A percentile compares a stretch with the other conserved stretches of the same genome.
These are phyloP conservation scores for Fusarium decemcellulare DNA, from an alignment of 2,329 filamentous ascomycete genomes.

Conservation along the genomic window DNA sequence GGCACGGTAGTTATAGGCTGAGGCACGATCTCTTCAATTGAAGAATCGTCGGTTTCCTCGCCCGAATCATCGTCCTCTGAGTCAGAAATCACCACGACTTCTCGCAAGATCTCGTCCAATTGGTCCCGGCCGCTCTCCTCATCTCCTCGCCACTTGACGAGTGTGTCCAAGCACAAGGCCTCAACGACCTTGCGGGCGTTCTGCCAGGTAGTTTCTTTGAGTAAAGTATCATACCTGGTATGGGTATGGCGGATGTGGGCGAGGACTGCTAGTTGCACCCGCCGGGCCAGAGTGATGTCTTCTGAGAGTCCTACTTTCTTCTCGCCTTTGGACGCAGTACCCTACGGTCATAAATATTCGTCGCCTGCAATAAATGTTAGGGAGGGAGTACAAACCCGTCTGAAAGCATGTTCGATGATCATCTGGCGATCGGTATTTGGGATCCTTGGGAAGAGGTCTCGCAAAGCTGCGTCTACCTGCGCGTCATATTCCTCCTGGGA, in stretches of 20 bases:
- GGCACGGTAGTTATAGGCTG: slow-evolving; percentile 20
- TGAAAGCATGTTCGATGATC: slow-evolving; percentile 75
- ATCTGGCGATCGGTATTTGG: slow-evolving; percentile 74
- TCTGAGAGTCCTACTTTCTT: slow-evolving; percentile 70
- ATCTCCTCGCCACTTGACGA: slow-evolving; percentile 81
- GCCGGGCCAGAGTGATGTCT: slow-evolving; percentile 70
- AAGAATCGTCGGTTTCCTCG: slow-evolving; percentile 55
- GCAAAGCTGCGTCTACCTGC: slow-evolving; percentile 73
- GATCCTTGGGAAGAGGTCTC: slow-evolving; percentile 76
- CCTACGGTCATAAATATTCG: slow-evolving; percentile 54
- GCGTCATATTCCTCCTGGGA: slow-evolving; percentile 72
- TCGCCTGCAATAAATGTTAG: slow-evolving; percentile 8
- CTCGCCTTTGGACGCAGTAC: slow-evolving; percentile 65
- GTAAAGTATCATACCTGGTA: slow-evolving; percentile 74
- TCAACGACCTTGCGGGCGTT: slow-evolving; percentile 75
- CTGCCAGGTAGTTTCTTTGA: slow-evolving; percentile 70
- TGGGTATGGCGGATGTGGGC: slow-evolving; percentile 78
- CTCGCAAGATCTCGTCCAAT: slow-evolving; percentile 75
- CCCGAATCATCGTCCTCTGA: slow-evolving; percentile 64
- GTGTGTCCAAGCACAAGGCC: slow-evolving; percentile 71
- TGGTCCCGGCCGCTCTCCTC: slow-evolving; percentile 78
- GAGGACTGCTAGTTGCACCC: slow-evolving; percentile 75
- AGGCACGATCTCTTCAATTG: slow-evolving; percentile 43
- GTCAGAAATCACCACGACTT: slow-evolving; percentile 77
- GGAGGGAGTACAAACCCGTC: slow-evolving; percentile 63